Percentiles rank a stretch among this genome's conserved stretches.
These are phyloP conservation scores for Beauveria medogensis DNA, from an alignment of 2,329 filamentous ascomycete genomes.

Conservation along the genomic window DNA sequence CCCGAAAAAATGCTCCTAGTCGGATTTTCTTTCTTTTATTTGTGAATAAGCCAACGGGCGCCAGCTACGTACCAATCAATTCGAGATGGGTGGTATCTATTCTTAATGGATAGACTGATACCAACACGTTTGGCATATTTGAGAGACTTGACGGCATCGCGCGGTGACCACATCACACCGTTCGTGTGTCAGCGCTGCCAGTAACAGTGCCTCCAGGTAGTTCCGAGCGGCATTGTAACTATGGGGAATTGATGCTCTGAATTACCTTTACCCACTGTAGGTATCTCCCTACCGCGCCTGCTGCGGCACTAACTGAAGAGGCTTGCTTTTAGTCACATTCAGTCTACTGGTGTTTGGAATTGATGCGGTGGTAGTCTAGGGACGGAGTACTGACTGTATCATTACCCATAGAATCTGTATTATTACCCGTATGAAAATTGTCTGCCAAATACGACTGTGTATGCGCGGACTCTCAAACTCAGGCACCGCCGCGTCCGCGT, in stretches of 20 bases:
- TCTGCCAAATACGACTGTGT: background rate
- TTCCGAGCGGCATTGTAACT: too few species aligned
- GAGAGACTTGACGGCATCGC: constrained; percentile 12
- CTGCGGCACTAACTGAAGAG: background rate
- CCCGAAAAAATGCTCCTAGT: constrained; percentile 10
- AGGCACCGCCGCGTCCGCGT: constrained; percentile 15
- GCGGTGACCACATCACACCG: background rate
- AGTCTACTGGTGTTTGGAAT: too few species aligned
- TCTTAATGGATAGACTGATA: constrained; percentile 8
- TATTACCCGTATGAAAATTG: background rate
- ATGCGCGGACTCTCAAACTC: background rate
- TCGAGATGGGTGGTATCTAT: constrained; percentile 7
- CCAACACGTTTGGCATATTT: constrained; percentile 1
- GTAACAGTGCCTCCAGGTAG: too few species aligned
- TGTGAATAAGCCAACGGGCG: constrained; percentile 9
- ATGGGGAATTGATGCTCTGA: too few species aligned
- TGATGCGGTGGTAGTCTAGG: too few species aligned
- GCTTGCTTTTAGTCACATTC: too few species aligned
- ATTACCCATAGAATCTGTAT: too few species aligned
- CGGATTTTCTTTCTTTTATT: background rate
- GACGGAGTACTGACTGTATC: too few species aligned
- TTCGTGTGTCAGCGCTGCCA: too few species aligned
- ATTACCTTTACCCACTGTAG: too few species aligned
- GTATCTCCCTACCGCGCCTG: background rate
- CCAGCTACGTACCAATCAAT: constrained; percentile 12